These are phyloP conservation scores for Komagataella populi DNA, from an alignment of 805 yeast species.

Conservation along the genomic window DNA sequence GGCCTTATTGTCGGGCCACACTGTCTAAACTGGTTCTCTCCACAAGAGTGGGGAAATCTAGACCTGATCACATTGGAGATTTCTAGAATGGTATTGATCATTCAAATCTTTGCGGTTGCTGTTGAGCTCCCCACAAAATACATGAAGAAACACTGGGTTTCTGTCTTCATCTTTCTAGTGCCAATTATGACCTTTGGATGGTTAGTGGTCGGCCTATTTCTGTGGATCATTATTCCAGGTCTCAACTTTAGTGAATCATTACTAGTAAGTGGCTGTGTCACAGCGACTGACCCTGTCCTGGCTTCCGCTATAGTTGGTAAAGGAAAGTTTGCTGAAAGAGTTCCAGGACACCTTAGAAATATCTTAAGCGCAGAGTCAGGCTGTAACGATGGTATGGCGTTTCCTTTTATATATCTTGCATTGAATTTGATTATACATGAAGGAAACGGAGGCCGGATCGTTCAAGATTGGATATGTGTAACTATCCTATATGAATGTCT, in stretches of 20 bases:
- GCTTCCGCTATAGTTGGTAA: constrained; percentile 65
- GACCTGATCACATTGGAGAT: constrained; percentile 42
- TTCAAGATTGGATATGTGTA: constrained; percentile 47
- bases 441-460: constrained; percentile 34
- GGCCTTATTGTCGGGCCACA: constrained; percentile 52
- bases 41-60: constrained; percentile 42
- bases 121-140: constrained; percentile 62
- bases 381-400: constrained; percentile 63
- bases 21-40: constrained; percentile 43
- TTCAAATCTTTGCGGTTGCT: constrained; percentile 62
- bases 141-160: constrained; percentile 42
- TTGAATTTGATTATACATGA: constrained; percentile 36
- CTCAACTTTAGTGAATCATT: constrained; percentile 41
- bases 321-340: constrained; percentile 57
- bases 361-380: constrained; percentile 60
- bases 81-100: constrained; percentile 49
- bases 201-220: constrained; percentile 48
- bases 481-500: constrained; percentile 52
- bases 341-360: constrained; percentile 48
- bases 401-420: constrained; percentile 55
- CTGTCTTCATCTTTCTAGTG: constrained; percentile 41
- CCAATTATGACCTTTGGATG: constrained; percentile 67
- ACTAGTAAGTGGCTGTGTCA: constrained; percentile 54
- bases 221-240: constrained; percentile 48
- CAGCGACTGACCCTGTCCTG: constrained; percentile 69